phyloP scores from a whole-genome alignment of 805 yeast species.

The Candida verbasci region DNA sequence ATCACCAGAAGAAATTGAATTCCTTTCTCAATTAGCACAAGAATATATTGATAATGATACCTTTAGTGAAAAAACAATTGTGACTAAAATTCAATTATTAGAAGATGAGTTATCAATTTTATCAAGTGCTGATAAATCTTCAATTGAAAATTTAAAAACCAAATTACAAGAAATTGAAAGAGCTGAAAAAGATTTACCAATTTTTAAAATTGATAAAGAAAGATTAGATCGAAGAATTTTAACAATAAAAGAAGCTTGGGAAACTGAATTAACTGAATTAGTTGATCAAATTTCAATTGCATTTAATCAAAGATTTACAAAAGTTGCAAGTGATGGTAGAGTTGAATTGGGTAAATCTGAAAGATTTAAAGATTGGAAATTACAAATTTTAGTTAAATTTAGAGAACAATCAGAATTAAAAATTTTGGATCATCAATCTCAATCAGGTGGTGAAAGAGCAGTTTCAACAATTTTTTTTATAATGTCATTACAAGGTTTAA shows the following conservation, averaged over 20 bases:
- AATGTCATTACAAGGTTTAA: slow-evolving; percentile 83
- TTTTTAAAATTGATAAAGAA: slow-evolving; percentile 17
- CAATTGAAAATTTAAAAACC: slow-evolving; percentile 35
- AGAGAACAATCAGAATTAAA: slow-evolving; percentile 71
- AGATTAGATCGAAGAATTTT: slow-evolving; percentile 33
- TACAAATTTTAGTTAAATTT: slow-evolving; percentile 81
- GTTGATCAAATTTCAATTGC: slow-evolving; percentile 55
- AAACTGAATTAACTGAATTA: slow-evolving; percentile 51
- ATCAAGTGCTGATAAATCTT: slow-evolving; percentile 33
- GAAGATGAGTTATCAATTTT: slow-evolving; percentile 42
- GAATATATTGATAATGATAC: slow-evolving; percentile 27
- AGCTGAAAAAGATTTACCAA: slow-evolving; percentile 39
- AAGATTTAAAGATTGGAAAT: slow-evolving; percentile 69
- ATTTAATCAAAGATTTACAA: slow-evolving; percentile 61
- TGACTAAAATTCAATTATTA: slow-evolving; percentile 38
- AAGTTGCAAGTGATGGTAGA: slow-evolving; percentile 86
- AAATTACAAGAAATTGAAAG: slow-evolving; percentile 29
- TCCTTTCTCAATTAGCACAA: slow-evolving; percentile 36
- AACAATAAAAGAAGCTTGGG: slow-evolving; percentile 49
- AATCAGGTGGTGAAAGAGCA: slow-evolving; percentile 97
- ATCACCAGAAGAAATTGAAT: slow-evolving; percentile 34
- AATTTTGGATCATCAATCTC: slow-evolving; percentile 77
- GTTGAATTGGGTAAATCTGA: slow-evolving; percentile 55
- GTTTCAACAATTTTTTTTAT: slow-evolving; percentile 89
- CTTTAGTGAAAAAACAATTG: slow-evolving; percentile 36